These are phyloP conservation scores for Colletotrichum somersetense DNA, from an alignment of 2,329 filamentous ascomycete genomes.

Conservation along the genomic window DNA sequence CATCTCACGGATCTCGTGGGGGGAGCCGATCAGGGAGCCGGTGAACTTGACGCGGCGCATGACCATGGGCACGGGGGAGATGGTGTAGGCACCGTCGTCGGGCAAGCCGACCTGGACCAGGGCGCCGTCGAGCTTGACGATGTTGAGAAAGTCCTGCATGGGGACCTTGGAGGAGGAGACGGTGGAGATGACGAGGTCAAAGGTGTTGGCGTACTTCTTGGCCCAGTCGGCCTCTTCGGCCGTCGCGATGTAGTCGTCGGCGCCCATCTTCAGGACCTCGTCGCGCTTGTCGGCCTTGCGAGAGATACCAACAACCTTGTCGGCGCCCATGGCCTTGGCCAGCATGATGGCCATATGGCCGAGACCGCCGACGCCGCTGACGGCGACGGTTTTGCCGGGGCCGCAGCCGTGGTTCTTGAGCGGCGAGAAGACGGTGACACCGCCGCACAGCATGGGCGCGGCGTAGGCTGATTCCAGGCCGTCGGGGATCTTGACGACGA, in stretches of 20 bases:
- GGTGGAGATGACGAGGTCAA: constrained; percentile 72
- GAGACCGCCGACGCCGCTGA: constrained; percentile 76
- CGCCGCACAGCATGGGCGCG: constrained; percentile 78
- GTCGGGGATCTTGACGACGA: constrained; percentile 64
- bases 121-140: constrained; percentile 67
- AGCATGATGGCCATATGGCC: constrained; percentile 78
- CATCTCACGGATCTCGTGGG: constrained; percentile 70
- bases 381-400: constrained; percentile 74
- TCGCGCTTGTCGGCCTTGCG: constrained; percentile 64
- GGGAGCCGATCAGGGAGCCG: constrained; percentile 62
- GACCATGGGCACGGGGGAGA: constrained; percentile 68
- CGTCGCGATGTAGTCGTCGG: constrained; percentile 61
- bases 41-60: constrained; percentile 65
- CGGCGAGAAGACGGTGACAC: constrained; percentile 76
- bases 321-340: constrained; percentile 75
- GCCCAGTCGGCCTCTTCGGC: constrained; percentile 67
- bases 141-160: constrained; percentile 68
- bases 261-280: constrained; percentile 69
- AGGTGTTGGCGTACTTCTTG: constrained; percentile 61
- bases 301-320: constrained; percentile 71
- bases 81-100: constrained; percentile 48
- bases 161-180: constrained; percentile 61
- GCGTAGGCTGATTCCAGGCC: constrained; percentile 55
- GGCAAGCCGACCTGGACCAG: constrained; percentile 74
- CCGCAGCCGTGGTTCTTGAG: constrained; percentile 73